Conservation (phyloP, 2,329 filamentous ascomycete genomes). For the Fusarium luffae region DNA sequence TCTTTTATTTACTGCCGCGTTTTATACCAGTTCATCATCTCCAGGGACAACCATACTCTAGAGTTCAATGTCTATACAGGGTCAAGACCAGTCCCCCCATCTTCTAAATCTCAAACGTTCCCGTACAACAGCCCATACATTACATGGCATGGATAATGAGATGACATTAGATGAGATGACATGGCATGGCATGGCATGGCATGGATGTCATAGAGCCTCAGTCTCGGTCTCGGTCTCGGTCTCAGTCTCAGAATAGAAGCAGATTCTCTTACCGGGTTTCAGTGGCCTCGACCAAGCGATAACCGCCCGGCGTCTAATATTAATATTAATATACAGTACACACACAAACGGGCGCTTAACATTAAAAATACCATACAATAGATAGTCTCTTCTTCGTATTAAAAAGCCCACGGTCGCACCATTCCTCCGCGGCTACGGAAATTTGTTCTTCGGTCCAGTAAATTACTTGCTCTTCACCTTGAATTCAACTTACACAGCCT, state of each 20-base stretch:
- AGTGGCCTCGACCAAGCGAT: slow-evolving; percentile 35
- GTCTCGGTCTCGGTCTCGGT: neutral
- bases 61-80: slow-evolving; percentile 27
- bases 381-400: slow-evolving; percentile 10
- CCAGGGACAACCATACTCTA: slow-evolving; percentile 28
- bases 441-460: slow-evolving; percentile 38
- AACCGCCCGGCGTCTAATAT: slow-evolving; percentile 41
- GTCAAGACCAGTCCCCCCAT: slow-evolving; percentile 25
- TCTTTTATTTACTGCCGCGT: slow-evolving; percentile 31
- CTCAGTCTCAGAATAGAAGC: slow-evolving; percentile 37
- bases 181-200: neutral
- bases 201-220: slow-evolving; percentile 2
- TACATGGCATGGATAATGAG: neutral
- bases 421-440: slow-evolving; percentile 43
- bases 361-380: slow-evolving; percentile 1
- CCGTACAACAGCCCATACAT: slow-evolving; percentile 16
- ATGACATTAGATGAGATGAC: slow-evolving; percentile 1
- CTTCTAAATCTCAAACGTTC: slow-evolving; percentile 11
- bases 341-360: slow-evolving; percentile 33
- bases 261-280: slow-evolving; percentile 29
- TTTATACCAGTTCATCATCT: slow-evolving; percentile 14
- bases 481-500: slow-evolving; percentile 32
- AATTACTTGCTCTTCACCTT: slow-evolving; percentile 1
- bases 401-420: slow-evolving; percentile 37
- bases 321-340: slow-evolving; percentile 15